Base-by-base conservation (phyloP, 805 yeast species). In the Yamadazyma sp. region DNA sequence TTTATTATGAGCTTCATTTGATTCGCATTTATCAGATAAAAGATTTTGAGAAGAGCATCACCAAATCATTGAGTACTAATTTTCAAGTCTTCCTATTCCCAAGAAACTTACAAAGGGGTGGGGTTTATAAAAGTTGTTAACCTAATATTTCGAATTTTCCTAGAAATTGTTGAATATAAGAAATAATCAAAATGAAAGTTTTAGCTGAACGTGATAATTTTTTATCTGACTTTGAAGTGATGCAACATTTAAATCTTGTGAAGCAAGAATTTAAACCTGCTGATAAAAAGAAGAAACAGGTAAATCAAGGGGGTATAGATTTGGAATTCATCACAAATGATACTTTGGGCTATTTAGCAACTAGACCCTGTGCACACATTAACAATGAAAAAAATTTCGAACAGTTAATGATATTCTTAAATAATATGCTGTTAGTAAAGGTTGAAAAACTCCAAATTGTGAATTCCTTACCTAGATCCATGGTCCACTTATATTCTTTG, bases 381-480 rank as follows among this genome's bases (percentile, higher is more conserved):
- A 45, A 47, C 5, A 37, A 52, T 9, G 36, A 32, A n/a, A 57
- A 48, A 2, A 39, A 44, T 3, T 57, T 66, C 26, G 42, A 31
- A n/a, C 48, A 54, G 19, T 65, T 79, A 36, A 62, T 82, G 65
- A 30, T 43, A 1, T 69, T 61, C 18, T 53, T 81, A 32, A 69
- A 74, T 39, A 47, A 62, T 22, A 79, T 72, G 42, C 73, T 70
- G 19, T 64, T 91, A 35, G 88, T 82, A 61, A 85, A 86, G 56
- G 80, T 85, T 17, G 98, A 91, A 52, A 78, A 80, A 45, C 64
- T 91, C 26, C 96, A 91, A 60, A 76, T 91, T 25, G 73, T 89
- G 37, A 89, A 91, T 55, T 68, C 80, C 6, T 69, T 86, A 19
- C 98, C 98, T 1, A 67, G 81, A 30, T 76, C 86, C 4, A 63